Percentiles rank a stretch among this genome's conserved stretches.
Evolutionary conservation across 495 filamentous ascomycete species (phyloP).

Genomic region (Neurospora sp.): DNA sequence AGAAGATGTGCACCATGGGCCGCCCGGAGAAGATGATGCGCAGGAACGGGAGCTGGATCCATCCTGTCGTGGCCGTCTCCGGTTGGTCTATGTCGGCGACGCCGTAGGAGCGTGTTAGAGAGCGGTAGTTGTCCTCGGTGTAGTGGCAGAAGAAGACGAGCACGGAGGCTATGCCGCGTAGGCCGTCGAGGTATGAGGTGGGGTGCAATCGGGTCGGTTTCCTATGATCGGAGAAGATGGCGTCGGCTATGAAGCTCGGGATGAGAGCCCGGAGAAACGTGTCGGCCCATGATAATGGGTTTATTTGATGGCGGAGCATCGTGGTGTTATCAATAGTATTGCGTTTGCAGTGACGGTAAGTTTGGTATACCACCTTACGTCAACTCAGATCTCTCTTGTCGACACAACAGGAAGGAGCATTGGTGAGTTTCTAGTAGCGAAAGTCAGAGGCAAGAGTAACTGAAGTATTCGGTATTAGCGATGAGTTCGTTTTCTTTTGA

Average conservation of each 20-base stretch:
- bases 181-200: constrained; percentile 44
- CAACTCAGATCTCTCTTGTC: background rate
- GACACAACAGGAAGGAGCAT: background rate
- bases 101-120: constrained; percentile 28
- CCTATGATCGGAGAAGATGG: constrained; percentile 20
- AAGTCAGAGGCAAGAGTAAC: background rate
- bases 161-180: constrained; percentile 45
- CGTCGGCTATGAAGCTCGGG: constrained; percentile 24
- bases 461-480: background rate
- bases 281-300: background rate
- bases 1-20: constrained; percentile 66
- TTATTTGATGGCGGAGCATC: background rate
- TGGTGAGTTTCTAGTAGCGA: background rate
- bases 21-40: constrained; percentile 54
- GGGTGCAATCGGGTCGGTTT: constrained; percentile 22
- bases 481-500: background rate
- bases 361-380: background rate
- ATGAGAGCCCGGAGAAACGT: constrained; percentile 16
- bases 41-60: constrained; percentile 53
- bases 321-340: background rate
- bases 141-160: constrained; percentile 42
- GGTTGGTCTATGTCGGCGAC: constrained; percentile 33
- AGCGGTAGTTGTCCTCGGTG: constrained; percentile 31
- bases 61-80: constrained; percentile 11
- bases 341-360: background rate